A percentile compares a stretch with the other conserved stretches of the same genome.
Conservation (phyloP, 495 filamentous ascomycete genomes). For the Aspergillus heteromorphus region DNA sequence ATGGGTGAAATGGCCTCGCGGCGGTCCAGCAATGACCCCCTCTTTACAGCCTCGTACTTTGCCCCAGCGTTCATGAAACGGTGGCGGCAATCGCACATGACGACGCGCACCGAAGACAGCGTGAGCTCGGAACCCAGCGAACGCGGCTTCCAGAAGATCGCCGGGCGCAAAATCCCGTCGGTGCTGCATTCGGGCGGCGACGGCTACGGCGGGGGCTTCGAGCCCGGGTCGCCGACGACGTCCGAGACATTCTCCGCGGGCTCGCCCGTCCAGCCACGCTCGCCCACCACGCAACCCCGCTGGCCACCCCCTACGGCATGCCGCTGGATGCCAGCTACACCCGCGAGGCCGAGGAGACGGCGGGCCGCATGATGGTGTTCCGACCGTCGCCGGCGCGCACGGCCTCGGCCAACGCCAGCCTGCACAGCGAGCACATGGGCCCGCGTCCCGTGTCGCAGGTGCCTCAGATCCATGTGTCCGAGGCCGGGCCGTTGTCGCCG, state of each 20-base stretch:
- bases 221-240: slow-evolving; percentile 19
- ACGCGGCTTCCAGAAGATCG: slow-evolving; percentile 56
- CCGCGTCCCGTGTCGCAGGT: slow-evolving; percentile 13
- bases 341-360: slow-evolving; percentile 29
- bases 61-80: slow-evolving; percentile 40
- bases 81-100: slow-evolving; percentile 33
- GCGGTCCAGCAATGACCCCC: slow-evolving; percentile 48
- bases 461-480: slow-evolving; percentile 12
- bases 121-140: slow-evolving; percentile 35
- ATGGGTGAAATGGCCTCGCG: slow-evolving; percentile 42
- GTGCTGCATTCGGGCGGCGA: slow-evolving; percentile 65
- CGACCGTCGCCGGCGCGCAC: slow-evolving; percentile 47
- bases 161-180: slow-evolving; percentile 67
- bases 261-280: slow-evolving; percentile 23
- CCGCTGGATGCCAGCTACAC: slow-evolving; percentile 34
- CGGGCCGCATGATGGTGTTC: slow-evolving; percentile 24
- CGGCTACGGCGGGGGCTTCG: slow-evolving; percentile 54
- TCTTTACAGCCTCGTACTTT: slow-evolving; percentile 52
- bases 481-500: slow-evolving; percentile 15
- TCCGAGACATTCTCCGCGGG: slow-evolving; percentile 21
- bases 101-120: slow-evolving; percentile 41
- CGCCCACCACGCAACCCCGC: slow-evolving; percentile 28
- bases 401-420: slow-evolving; percentile 31
- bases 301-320: slow-evolving; percentile 30
- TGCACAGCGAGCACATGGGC: slow-evolving; percentile 11